These are phyloP conservation scores for Triticum dicoccoides DNA, from an alignment of 176 grass and related monocot species.

Conservation along the genomic window DNA sequence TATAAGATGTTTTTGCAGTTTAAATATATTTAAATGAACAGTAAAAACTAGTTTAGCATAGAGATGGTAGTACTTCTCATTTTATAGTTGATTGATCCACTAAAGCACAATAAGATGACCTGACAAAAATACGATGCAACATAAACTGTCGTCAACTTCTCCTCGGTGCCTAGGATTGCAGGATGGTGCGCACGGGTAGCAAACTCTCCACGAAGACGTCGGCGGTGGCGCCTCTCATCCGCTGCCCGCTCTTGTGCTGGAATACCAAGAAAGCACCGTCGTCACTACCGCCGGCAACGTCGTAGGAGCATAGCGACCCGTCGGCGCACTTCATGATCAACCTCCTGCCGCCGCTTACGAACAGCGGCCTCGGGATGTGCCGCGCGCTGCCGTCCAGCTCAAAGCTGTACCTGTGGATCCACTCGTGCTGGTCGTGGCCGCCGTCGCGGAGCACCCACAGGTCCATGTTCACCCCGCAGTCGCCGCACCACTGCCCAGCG, in stretches of 20 bases:
- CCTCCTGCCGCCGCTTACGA: neutral
- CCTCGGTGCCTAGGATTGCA: neutral
- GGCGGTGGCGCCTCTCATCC: neutral
- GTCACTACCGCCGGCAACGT: neutral
- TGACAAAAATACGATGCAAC: neutral
- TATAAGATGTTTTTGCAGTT: no score
- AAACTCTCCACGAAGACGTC: constrained; percentile 2
- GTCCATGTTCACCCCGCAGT: neutral
- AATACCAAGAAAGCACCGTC: neutral
- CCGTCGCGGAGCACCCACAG: neutral
- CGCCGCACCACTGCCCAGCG: neutral
- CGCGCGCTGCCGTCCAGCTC: neutral
- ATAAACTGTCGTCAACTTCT: neutral
- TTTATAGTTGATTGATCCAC: no score
- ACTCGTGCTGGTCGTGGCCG: neutral
- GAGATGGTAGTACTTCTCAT: no score
- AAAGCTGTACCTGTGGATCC: neutral
- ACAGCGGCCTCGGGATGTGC: neutral
- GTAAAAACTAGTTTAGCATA: no score
- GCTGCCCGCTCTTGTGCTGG: neutral
- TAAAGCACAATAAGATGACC: no score
- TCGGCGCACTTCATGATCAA: neutral
- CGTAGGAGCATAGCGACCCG: neutral
- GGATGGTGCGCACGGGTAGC: neutral
- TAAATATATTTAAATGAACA: no score